Evolutionary conservation across 345 rosid genomes (phyloP), one percentile per base, ranked within the genome.

Genomic region (Crucihimalaya himalaica): DNA sequence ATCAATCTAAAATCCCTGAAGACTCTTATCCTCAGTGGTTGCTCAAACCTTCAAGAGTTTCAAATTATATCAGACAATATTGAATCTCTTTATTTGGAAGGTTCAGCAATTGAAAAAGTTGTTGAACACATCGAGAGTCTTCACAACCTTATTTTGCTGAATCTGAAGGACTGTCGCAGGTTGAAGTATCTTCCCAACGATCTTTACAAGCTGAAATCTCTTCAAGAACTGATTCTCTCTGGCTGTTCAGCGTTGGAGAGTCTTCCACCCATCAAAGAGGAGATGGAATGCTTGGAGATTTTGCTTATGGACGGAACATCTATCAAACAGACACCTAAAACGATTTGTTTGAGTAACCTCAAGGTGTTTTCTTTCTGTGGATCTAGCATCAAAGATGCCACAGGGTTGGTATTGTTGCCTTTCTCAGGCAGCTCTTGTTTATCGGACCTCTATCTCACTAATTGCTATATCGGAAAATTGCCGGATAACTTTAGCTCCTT

Each of bases 201-300:
- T 63, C 70, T 76, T 39, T 53, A 39, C 60, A 54, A 76, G 67
- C 71, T 76, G n/a, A 70, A 70, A 48, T 63, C 76, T 70, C 75
- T 77, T 39, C 65, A 77, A 63, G 72, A 77, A 63, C 45, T 75
- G 56, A 61, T 68, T 16, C 74, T 75, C 58, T 75, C 74, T 23
- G 74, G 79, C 0, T 61, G 79, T 13, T 68, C 69, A 23, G 40
- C 23, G 0, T 27, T 75, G 23, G 64, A 75, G 74, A 61, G 56
- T 68, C 50, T 75, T 29, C 79, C 79, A 42, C 52, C 50, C 3
- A 68, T 68, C 42, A 52, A 23, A 43, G 69, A 75, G 50, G 32
- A 52, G 5, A 68, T 75, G 74, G 19, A 31, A 68, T 61, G 70
- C 70, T 68, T 75, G 23, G 74, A 75, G 70, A 68, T 75, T 31